Conservation (phyloP, 78 protist genomes). For the Dictyostelium discoideum region dicty_2.7 NC_007091.3:1420001-1420500, state of each 20-base stretch:
- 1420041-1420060: background rate
- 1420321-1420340: too few species aligned
- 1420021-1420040: too few species aligned
- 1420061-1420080: background rate
- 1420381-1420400: slow-evolving; percentile 39
- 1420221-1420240: slow-evolving; percentile 5
- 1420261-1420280: background rate
- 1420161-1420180: slow-evolving; percentile 1
- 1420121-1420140: too few species aligned
- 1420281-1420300: too few species aligned
- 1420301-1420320: too few species aligned
- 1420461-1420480: slow-evolving; percentile 68
- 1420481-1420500: background rate
- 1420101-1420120: background rate
- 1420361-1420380: slow-evolving; percentile 21
- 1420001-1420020: too few species aligned
- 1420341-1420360: slow-evolving; percentile 21
- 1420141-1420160: background rate
- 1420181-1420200: slow-evolving; percentile 68
- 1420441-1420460: slow-evolving; percentile 18
- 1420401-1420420: slow-evolving; percentile 14
- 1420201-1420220: slow-evolving; percentile 51
- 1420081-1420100: too few species aligned
- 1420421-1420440: slow-evolving; percentile 25
- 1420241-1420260: slow-evolving; percentile 1